Evolutionary conservation across 352 stramenopile genomes (phyloP).

Genomic region (Globisporangium cederbergense): DNA sequence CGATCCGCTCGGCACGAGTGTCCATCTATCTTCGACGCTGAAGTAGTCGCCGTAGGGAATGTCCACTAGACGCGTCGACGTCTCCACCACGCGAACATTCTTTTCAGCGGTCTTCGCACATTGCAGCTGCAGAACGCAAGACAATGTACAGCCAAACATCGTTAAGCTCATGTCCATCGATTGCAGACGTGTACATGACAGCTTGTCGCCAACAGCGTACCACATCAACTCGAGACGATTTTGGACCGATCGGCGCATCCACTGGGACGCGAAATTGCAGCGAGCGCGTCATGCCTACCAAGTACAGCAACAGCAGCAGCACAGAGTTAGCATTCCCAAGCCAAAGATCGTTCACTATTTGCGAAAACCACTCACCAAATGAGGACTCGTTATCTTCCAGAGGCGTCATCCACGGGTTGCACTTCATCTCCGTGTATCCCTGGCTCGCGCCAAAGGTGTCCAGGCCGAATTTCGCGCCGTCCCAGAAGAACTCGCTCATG

Average conservation of each 20-base stretch:
- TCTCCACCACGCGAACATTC: slow-evolving; percentile 56
- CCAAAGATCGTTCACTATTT: background rate
- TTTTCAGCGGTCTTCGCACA: slow-evolving; percentile 46
- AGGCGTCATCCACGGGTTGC: slow-evolving; percentile 59
- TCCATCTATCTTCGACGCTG: slow-evolving; percentile 82
- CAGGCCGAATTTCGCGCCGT: slow-evolving; percentile 67
- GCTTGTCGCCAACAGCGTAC: slow-evolving; percentile 21
- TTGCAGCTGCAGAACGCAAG: slow-evolving; percentile 40
- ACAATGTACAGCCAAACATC: background rate
- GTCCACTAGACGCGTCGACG: slow-evolving; percentile 73
- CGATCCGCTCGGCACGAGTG: slow-evolving; percentile 46
- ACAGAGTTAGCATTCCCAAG: background rate
- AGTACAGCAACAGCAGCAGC: background rate
- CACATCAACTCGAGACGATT: slow-evolving; percentile 78
- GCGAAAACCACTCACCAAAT: slow-evolving; percentile 15
- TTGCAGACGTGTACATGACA: background rate
- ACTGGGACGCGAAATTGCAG: slow-evolving; percentile 76
- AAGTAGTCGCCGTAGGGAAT: slow-evolving; percentile 89
- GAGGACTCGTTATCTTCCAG: slow-evolving; percentile 41
- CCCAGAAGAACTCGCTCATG: slow-evolving; percentile 62
- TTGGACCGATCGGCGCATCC: slow-evolving; percentile 77
- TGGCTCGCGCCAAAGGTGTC: slow-evolving; percentile 55
- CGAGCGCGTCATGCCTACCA: slow-evolving; percentile 50
- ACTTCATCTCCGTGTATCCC: slow-evolving; percentile 70
- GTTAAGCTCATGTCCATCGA: background rate